phyloP scores from a whole-genome alignment of 768 basidiomycete genomes.

The Suillus spraguei region DNA sequence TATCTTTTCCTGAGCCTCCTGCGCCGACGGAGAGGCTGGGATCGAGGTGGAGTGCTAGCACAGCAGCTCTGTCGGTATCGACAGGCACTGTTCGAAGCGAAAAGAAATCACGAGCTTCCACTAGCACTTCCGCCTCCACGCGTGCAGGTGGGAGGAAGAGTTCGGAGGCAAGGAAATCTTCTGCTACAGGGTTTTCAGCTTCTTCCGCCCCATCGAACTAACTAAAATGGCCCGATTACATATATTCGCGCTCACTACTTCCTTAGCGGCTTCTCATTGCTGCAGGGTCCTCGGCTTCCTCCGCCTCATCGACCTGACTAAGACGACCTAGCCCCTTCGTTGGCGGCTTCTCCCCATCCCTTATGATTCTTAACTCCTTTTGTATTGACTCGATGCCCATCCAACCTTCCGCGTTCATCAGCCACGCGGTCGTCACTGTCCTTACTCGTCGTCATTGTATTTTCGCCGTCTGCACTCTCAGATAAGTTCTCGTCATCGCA shows the following conservation, averaged over 20 bases:
- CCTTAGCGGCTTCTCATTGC: not conserved
- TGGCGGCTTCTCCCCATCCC: not conserved
- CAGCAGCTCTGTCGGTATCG: slow-evolving; percentile 27
- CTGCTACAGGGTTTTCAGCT: not conserved
- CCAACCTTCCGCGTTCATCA: not conserved
- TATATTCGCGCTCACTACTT: too few species aligned
- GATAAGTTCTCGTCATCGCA: not conserved
- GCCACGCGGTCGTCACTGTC: slow-evolving; percentile 2
- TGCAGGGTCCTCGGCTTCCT: not conserved
- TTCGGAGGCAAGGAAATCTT: slow-evolving; percentile 1
- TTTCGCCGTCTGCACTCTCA: not conserved
- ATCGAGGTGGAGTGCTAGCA: slow-evolving; percentile 36
- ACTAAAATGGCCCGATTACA: not conserved
- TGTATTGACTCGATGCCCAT: not conserved
- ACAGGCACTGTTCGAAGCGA: not conserved
- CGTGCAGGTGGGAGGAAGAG: not conserved
- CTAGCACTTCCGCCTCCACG: not conserved
- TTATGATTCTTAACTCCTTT: slow-evolving; percentile 5
- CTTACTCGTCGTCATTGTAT: slow-evolving; percentile 8
- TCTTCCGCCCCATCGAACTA: not conserved
- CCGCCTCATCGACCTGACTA: not conserved
- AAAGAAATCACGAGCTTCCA: not conserved
- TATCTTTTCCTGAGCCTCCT: slow-evolving; percentile 18
- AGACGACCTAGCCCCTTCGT: not conserved
- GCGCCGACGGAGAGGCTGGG: slow-evolving; percentile 21